Conservation (phyloP, 306 rosid genomes). For the Vigna mungo region DNA sequence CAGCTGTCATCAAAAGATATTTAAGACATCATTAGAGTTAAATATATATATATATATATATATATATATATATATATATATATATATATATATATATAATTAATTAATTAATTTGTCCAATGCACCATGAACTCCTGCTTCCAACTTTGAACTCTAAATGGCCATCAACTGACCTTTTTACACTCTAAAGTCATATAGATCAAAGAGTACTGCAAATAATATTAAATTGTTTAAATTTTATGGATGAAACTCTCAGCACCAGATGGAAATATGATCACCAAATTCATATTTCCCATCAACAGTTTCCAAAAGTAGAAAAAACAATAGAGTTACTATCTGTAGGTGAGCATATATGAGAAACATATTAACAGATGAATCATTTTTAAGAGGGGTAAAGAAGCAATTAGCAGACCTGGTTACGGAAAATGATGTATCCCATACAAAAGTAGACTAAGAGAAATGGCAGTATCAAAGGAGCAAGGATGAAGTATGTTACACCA, state of each 20-base stretch:
- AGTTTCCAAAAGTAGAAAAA: slow-evolving; percentile 12
- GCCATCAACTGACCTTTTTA: slow-evolving; percentile 26
- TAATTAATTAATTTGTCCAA: too few species aligned
- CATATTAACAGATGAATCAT: neutral
- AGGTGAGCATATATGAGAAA: neutral
- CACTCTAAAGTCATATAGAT: neutral
- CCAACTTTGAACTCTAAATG: slow-evolving; percentile 22
- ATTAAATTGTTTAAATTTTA: neutral
- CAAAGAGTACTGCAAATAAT: slow-evolving; percentile 4
- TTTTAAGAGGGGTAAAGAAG: neutral
- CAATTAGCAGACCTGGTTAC: slow-evolving; percentile 79
- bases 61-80: too few species aligned
- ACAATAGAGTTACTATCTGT: neutral
- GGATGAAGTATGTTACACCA: slow-evolving; percentile 87
- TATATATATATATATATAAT: too few species aligned
- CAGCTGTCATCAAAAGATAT: slow-evolving; percentile 56
- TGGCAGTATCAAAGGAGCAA: slow-evolving; percentile 90
- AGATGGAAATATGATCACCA: neutral
- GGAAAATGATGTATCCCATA: slow-evolving; percentile 80
- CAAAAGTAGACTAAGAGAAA: slow-evolving; percentile 86
- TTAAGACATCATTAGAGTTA: slow-evolving; percentile 29
- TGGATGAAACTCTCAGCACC: neutral
- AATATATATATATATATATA: too few species aligned
- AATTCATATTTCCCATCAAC: neutral
- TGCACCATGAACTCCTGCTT: slow-evolving; percentile 16